A percentile compares a stretch with the other conserved stretches of the same genome.
These are phyloP conservation scores for Talaromyces sp. DNA, from an alignment of 2,329 filamentous ascomycete species.

Conservation along the genomic window DNA sequence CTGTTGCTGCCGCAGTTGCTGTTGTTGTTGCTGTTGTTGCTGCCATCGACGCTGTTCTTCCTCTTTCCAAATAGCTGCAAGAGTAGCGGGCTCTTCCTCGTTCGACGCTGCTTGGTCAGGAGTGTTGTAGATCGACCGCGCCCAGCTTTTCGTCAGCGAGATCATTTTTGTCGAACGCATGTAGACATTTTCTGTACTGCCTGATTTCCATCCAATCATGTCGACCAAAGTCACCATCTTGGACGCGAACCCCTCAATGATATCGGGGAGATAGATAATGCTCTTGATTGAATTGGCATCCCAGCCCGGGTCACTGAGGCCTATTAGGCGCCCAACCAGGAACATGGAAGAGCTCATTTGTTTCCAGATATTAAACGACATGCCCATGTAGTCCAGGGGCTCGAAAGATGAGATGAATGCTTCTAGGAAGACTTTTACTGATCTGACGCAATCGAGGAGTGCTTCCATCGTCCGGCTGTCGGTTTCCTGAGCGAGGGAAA, in stretches of 20 bases:
- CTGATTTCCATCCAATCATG: constrained; percentile 2
- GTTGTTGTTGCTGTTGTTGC: not conserved
- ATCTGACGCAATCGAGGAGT: not conserved
- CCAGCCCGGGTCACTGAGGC: constrained; percentile 7
- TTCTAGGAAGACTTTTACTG: constrained; percentile 3
- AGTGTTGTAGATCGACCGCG: not conserved
- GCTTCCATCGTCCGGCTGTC: constrained; percentile 2
- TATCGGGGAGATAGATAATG: not conserved
- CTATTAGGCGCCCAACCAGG: constrained; percentile 2
- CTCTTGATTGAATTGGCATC: not conserved
- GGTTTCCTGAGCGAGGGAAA: not conserved
- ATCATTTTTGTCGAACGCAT: not conserved
- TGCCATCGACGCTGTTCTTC: not conserved
- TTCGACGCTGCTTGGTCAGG: not conserved
- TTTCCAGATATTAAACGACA: constrained; percentile 9
- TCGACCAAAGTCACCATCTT: not conserved
- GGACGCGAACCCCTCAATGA: not conserved
- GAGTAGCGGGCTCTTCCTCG: not conserved
- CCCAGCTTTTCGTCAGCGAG: not conserved
- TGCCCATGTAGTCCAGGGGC: constrained; percentile 1
- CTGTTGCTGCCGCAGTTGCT: not conserved
- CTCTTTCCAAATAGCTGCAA: not conserved
- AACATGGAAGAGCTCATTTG: constrained; percentile 6
- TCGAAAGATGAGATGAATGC: not conserved
- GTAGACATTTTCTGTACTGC: not conserved